Conservation (phyloP, 2,329 filamentous ascomycete genomes). For the Cordyceps javanica region DNA sequence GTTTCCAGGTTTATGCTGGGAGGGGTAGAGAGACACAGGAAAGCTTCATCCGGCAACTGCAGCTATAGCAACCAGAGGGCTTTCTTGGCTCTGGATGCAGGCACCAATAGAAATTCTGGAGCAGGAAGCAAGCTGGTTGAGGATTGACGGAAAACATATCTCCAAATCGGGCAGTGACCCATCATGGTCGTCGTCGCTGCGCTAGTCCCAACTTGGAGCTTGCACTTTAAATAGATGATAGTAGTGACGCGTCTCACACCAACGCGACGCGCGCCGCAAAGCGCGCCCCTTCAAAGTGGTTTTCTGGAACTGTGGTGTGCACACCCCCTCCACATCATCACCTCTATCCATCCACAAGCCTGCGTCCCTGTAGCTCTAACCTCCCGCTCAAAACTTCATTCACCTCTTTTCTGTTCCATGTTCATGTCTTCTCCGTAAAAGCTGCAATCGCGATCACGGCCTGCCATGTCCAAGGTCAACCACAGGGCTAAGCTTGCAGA, state of each 20-base stretch:
- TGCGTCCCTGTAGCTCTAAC: neutral
- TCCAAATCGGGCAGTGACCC: slow-evolving; percentile 3
- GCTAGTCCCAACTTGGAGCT: neutral
- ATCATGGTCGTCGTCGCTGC: neutral
- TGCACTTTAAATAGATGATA: neutral
- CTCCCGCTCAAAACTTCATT: neutral
- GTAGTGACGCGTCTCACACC: slow-evolving; percentile 1
- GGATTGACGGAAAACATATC: neutral
- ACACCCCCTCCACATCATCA: neutral
- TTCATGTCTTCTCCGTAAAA: neutral
- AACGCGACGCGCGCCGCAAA: slow-evolving; percentile 7
- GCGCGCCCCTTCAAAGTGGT: slow-evolving; percentile 6
- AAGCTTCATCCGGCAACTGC: neutral
- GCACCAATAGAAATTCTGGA: neutral
- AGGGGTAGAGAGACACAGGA: neutral
- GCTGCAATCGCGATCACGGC: neutral
- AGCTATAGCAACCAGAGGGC: slow-evolving; percentile 2
- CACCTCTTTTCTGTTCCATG: neutral
- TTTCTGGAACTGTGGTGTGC: neutral
- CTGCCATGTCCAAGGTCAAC: slow-evolving; percentile 31
- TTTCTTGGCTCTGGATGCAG: neutral
- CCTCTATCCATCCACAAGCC: neutral
- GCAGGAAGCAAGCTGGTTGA: slow-evolving; percentile 7
- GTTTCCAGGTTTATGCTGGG: neutral
- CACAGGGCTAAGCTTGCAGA: slow-evolving; percentile 60